phyloP scores from a whole-genome alignment of 768 basidiomycete genomes.

The Clathrus columnatus region DNA sequence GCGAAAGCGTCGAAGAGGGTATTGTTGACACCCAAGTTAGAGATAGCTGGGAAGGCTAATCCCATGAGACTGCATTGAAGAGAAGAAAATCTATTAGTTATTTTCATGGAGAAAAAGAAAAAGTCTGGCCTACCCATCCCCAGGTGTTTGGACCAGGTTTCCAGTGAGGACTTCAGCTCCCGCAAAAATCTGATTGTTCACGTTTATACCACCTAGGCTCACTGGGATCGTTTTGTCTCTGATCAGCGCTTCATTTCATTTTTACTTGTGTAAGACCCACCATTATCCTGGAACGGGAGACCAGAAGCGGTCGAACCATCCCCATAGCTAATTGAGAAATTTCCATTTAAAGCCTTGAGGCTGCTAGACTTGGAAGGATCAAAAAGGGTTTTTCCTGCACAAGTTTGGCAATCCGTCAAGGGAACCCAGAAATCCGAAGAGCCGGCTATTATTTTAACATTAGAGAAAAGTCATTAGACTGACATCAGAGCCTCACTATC shows the following conservation, averaged over 20 bases:
- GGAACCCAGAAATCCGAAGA: slow-evolving; percentile 31
- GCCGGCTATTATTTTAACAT: slow-evolving; percentile 13
- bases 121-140: slow-evolving; percentile 13
- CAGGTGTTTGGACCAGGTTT: slow-evolving; percentile 12
- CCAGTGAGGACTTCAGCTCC: slow-evolving; percentile 15
- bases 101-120: not conserved
- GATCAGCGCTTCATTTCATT: not conserved
- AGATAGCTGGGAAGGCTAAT: slow-evolving; percentile 20
- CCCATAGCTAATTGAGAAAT: slow-evolving; percentile 32
- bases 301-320: slow-evolving; percentile 33
- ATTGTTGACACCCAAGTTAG: slow-evolving; percentile 17
- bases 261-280: slow-evolving; percentile 11
- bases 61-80: not conserved
- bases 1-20: slow-evolving; percentile 18
- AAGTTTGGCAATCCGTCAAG: slow-evolving; percentile 18
- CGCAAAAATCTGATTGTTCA: slow-evolving; percentile 20
- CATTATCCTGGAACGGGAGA: slow-evolving; percentile 29
- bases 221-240: not conserved
- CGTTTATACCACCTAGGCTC: not conserved
- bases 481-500: slow-evolving; percentile 20
- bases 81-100: not conserved
- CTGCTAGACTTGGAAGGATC: slow-evolving; percentile 24
- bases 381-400: slow-evolving; percentile 20
- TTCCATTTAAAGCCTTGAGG: slow-evolving; percentile 19
- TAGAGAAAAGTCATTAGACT: not conserved